Conservation (phyloP, 176 grass and related monocot species). For the Themeda triandra region DNA sequence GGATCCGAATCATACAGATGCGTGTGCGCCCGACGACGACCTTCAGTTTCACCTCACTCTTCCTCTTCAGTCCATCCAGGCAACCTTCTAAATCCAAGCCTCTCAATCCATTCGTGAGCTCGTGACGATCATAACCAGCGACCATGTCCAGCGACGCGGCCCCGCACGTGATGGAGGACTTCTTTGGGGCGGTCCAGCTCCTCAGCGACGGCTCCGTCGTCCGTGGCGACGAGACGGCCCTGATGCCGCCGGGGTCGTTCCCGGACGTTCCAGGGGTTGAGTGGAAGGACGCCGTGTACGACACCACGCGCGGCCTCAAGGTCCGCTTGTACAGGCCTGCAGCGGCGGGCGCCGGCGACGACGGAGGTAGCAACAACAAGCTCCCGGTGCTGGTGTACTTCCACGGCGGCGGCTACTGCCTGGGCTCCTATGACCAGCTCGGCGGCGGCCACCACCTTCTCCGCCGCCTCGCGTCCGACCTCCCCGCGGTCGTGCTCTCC, state of each 20-base stretch:
- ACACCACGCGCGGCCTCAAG: slow-evolving; percentile 14
- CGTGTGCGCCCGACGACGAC: not conserved
- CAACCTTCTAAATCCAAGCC: not conserved
- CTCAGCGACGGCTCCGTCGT: slow-evolving; percentile 37
- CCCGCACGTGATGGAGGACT: slow-evolving; percentile 36
- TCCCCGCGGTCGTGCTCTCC: slow-evolving; percentile 45
- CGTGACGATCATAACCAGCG: not conserved
- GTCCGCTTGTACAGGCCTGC: slow-evolving; percentile 2
- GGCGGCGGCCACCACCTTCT: not conserved
- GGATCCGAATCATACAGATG: not conserved
- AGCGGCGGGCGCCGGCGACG: not conserved
- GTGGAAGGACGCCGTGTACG: slow-evolving; percentile 36
- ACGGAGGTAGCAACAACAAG: not conserved
- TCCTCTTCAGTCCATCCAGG: not conserved
- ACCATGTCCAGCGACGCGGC: slow-evolving; percentile 21
- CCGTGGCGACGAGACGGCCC: not conserved
- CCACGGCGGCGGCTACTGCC: slow-evolving; percentile 30
- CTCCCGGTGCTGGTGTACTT: slow-evolving; percentile 30
- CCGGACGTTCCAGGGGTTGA: slow-evolving; percentile 3
- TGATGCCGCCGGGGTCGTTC: not conserved
- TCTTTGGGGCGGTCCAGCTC: slow-evolving; percentile 11
- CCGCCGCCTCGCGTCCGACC: slow-evolving; percentile 2
- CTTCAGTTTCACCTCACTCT: not conserved
- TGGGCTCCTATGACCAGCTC: not conserved
- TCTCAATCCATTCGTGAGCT: not conserved